Conservation (phyloP, 1,284 basidiomycete species). For the Stygiomarasmius scandens region DNA sequence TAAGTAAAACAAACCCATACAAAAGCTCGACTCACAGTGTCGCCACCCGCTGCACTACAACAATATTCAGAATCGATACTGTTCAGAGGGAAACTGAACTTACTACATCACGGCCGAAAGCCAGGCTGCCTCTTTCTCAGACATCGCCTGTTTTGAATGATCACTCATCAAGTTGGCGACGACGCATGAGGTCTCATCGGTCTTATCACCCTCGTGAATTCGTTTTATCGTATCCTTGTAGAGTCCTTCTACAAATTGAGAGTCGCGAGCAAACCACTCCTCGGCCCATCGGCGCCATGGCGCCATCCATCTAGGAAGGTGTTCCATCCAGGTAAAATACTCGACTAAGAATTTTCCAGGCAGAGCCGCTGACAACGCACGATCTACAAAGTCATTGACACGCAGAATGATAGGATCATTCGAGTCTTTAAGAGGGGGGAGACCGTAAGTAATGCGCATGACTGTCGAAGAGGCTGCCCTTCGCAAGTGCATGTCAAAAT, state of each 20-base stretch:
- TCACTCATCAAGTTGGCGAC: too few relatives aligned
- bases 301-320: slow-evolving; percentile 21
- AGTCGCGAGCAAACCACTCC: slow-evolving; percentile 11
- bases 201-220: not conserved
- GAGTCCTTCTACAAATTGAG: slow-evolving; percentile 11
- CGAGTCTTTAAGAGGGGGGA: slow-evolving; percentile 12
- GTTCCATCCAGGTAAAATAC: slow-evolving; percentile 26
- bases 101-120: too few relatives aligned
- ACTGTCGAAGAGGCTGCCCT: slow-evolving; percentile 9
- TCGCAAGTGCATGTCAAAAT: slow-evolving; percentile 15
- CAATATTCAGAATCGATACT: not conserved
- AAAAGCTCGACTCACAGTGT: not conserved
- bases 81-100: too few relatives aligned
- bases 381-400: slow-evolving; percentile 16
- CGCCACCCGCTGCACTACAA: not conserved
- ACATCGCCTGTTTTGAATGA: too few relatives aligned
- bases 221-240: slow-evolving; percentile 6
- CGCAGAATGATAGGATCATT: slow-evolving; percentile 15
- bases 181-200: too few relatives aligned
- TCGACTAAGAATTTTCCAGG: slow-evolving; percentile 22
- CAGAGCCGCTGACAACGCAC: slow-evolving; percentile 14
- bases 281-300: slow-evolving; percentile 18
- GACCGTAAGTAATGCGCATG: slow-evolving; percentile 12
- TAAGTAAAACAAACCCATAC: too few relatives aligned
- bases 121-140: too few relatives aligned